Conservation (phyloP, 1,139 yeast species). For the Casaregolazyma lundiana region DNA sequence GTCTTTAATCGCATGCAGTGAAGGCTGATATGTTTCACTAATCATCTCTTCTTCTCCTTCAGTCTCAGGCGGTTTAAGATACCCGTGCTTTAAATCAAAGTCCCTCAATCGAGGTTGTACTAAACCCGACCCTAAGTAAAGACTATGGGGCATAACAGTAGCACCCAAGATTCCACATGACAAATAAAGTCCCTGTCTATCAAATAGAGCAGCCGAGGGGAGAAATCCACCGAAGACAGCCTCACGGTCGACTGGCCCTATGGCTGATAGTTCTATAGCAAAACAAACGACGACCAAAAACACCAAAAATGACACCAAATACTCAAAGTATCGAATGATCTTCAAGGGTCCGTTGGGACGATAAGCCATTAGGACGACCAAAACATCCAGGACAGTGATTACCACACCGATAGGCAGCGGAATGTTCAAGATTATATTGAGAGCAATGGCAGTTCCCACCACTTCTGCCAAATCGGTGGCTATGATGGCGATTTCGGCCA, state of each 20-base stretch:
- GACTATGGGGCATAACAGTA: conserved; percentile 96
- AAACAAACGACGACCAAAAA: conserved; percentile 82
- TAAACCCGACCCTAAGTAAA: conserved; percentile 86
- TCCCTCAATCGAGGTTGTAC: conserved; percentile 87
- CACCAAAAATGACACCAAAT: conserved; percentile 72
- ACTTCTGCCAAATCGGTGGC: conserved; percentile 95
- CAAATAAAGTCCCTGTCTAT: conserved; percentile 75
- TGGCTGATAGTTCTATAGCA: conserved; percentile 64
- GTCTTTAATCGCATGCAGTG: conserved; percentile 64
- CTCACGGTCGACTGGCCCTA: conserved; percentile 46
- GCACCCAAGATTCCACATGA: conserved; percentile 94
- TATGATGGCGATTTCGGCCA: conserved; percentile 84
- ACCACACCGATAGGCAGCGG: conserved; percentile 79
- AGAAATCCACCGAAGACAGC: conserved; percentile 68
- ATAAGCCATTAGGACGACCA: conserved; percentile 81
- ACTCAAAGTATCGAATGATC: conserved; percentile 75
- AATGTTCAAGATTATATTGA: conserved; percentile 71
- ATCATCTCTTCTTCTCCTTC: conserved; percentile 28
- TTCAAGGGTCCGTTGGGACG: conserved; percentile 81
- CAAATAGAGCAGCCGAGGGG: conserved; percentile 69
- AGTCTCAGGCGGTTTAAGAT: conserved; percentile 34
- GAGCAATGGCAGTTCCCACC: conserved; percentile 87
- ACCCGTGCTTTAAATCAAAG: conserved; percentile 66
- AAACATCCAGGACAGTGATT: conserved; percentile 77
- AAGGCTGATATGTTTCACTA: conserved; percentile 51